Evolutionary conservation across 768 basidiomycete species (phyloP).

Genomic region (Suillus subalutaceus): DNA sequence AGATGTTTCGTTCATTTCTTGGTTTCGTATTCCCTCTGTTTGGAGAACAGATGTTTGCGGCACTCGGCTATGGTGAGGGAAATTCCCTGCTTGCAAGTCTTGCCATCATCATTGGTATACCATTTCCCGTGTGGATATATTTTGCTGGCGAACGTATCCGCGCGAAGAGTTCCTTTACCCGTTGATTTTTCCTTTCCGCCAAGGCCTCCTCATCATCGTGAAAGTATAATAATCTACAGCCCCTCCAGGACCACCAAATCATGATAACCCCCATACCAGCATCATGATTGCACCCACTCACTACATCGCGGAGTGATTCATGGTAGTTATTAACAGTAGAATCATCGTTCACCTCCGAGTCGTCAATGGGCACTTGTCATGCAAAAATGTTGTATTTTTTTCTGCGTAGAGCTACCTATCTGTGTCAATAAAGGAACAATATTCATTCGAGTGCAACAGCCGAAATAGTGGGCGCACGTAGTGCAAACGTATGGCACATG

Average conservation of each 20-base stretch:
- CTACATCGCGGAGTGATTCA: not conserved
- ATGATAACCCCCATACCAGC: not conserved
- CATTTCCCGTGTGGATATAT: slow-evolving; percentile 76
- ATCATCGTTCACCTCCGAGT: not conserved
- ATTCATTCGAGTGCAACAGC: not conserved
- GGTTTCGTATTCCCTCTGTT: slow-evolving; percentile 72
- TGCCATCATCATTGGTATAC: slow-evolving; percentile 64
- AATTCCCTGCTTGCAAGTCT: slow-evolving; percentile 68
- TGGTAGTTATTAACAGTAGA: not conserved
- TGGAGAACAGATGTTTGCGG: slow-evolving; percentile 64
- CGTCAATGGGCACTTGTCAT: not conserved
- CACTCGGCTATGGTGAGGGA: slow-evolving; percentile 65
- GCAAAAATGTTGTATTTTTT: not conserved
- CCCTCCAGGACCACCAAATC: not conserved
- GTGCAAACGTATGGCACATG: too few relatives aligned
- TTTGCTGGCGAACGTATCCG: slow-evolving; percentile 64
- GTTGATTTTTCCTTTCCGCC: slow-evolving; percentile 7
- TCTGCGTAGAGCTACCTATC: not conserved
- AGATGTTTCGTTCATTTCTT: slow-evolving; percentile 63
- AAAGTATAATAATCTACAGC: not conserved
- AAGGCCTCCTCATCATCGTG: not conserved
- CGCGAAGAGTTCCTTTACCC: slow-evolving; percentile 39
- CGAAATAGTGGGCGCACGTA: too few relatives aligned
- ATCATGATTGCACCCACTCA: not conserved
- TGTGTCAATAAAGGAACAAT: not conserved